Evolutionary conservation across 108 stramenopile species (phyloP).

Genomic region (Fragilariopsis cylindrus): DNA sequence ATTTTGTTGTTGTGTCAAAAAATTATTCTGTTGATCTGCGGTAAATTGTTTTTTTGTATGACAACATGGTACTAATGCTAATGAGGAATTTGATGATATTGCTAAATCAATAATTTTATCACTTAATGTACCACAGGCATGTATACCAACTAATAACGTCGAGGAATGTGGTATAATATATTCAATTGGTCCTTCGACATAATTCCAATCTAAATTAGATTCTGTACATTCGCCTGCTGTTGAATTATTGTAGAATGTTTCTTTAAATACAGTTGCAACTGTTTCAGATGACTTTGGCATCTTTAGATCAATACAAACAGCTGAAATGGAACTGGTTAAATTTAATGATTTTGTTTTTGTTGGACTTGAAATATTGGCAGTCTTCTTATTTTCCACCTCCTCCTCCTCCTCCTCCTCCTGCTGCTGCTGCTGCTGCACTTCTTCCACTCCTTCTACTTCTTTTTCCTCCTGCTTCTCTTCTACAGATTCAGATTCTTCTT

Average conservation of each 20-base stretch:
- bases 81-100: conserved; percentile 37
- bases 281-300: conserved; percentile 64
- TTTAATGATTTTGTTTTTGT: not conserved
- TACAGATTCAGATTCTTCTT: conserved; percentile 8
- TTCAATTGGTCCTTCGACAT: conserved; percentile 57
- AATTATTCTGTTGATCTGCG: conserved; percentile 4
- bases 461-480: not conserved
- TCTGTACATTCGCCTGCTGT: no score
- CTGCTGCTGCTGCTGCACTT: not conserved
- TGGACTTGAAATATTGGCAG: not conserved
- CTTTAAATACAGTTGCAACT: conserved; percentile 16
- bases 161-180: conserved; percentile 44
- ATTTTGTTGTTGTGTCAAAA: not conserved
- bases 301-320: conserved; percentile 51
- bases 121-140: conserved; percentile 58
- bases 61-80: conserved; percentile 68
- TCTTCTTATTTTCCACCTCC: not conserved
- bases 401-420: not conserved
- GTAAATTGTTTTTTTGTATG: conserved; percentile 36
- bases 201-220: conserved; percentile 50
- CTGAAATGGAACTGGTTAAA: conserved; percentile 27
- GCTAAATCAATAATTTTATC: conserved; percentile 54
- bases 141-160: conserved; percentile 54
- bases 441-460: not conserved
- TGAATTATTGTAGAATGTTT: conserved; percentile 32